A percentile compares a stretch with the other conserved stretches of the same genome.
Evolutionary conservation across 805 yeast species (phyloP).

Genomic region (Ogataea polymorpha): DNA sequence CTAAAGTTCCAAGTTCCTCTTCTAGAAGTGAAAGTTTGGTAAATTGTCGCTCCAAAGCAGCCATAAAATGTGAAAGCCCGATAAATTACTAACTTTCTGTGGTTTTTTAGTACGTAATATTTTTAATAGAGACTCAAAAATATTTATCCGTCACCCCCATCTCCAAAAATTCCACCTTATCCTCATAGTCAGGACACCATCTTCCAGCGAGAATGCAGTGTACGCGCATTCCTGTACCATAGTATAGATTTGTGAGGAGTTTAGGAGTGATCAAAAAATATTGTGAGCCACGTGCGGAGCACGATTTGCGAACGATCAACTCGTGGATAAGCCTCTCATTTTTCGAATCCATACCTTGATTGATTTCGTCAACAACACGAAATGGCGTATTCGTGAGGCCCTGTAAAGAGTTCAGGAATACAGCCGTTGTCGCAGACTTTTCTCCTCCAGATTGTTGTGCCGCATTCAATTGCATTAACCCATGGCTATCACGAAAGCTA

Average conservation of each 20-base stretch:
- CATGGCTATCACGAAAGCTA: conserved; percentile 75
- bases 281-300: conserved; percentile 57
- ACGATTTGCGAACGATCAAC: conserved; percentile 81
- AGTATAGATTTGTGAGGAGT: conserved; percentile 70
- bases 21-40: conserved; percentile 16
- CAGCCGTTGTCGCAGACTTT: conserved; percentile 89
- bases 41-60: conserved; percentile 18
- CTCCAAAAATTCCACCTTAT: conserved; percentile 25
- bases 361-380: conserved; percentile 94
- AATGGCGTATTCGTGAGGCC: conserved; percentile 86
- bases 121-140: conserved; percentile 1
- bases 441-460: conserved; percentile 97
- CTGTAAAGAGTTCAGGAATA: conserved; percentile 87
- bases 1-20: conserved; percentile 16
- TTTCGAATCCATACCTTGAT: conserved; percentile 96
- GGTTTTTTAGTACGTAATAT: not conserved
- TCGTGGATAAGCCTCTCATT: conserved; percentile 86
- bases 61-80: not conserved
- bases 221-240: conserved; percentile 75
- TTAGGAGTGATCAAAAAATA: conserved; percentile 94
- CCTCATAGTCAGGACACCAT: conserved; percentile 26
- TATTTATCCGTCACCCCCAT: conserved; percentile 31
- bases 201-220: conserved; percentile 73
- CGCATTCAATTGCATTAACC: conserved; percentile 69
- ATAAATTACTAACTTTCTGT: not conserved